Evolutionary conservation across 129 eudicot genomes (phyloP).

Genomic region (Flaveria robusta): DNA sequence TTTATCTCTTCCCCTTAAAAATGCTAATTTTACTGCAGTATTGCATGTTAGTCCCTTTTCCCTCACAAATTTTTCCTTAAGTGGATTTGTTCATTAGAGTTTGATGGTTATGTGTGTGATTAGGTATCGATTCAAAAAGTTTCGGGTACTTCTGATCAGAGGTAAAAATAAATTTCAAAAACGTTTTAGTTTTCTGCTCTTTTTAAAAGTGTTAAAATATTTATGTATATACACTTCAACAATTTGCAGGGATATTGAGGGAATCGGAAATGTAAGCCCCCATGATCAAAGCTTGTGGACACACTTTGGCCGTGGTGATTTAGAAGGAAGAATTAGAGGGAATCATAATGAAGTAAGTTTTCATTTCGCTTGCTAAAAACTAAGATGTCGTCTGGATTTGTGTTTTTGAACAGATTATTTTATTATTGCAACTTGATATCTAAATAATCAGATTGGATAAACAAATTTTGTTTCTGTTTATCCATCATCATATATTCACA

Average conservation of each 20-base stretch:
- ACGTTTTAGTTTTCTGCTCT: background rate
- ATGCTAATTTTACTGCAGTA: constrained; percentile 48
- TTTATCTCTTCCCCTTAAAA: constrained; percentile 75
- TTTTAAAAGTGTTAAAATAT: background rate
- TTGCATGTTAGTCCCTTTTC: constrained; percentile 70
- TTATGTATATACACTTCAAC: constrained; percentile 1
- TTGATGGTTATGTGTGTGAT: constrained; percentile 19
- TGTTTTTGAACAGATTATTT: background rate
- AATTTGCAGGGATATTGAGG: constrained; percentile 55
- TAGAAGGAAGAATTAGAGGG: no score
- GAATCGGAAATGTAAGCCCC: constrained; percentile 38
- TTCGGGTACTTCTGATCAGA: constrained; percentile 54
- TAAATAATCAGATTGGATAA: background rate
- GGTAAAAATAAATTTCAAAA: constrained; percentile 42
- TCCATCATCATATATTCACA: no score
- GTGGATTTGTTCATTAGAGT: background rate
- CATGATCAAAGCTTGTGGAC: constrained; percentile 56
- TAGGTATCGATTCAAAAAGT: constrained; percentile 83
- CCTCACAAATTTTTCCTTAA: background rate
- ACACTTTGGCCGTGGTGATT: constrained; percentile 38
- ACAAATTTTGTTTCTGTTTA: no score
- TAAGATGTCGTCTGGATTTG: background rate
- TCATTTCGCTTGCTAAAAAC: constrained; percentile 24
- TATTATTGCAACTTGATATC: background rate
- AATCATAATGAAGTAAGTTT: constrained; percentile 54